A percentile compares a stretch with the other conserved stretches of the same genome.
phyloP scores from a whole-genome alignment of 139 green algal genomes.

The Haematococcus lacustris region DNA sequence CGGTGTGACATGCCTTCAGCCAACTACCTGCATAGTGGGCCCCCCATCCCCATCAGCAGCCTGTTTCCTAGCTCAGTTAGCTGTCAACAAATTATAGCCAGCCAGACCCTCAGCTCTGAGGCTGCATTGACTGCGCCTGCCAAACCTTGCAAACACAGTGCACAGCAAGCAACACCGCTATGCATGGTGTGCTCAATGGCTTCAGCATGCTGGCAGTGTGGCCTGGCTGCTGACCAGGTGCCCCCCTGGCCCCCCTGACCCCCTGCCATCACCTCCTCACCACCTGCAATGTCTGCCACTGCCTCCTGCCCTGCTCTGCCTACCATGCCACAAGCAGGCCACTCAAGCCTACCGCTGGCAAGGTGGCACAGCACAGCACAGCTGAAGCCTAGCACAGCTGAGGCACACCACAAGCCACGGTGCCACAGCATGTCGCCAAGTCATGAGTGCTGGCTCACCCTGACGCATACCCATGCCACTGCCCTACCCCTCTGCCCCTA shows the following conservation, averaged over 20 bases:
- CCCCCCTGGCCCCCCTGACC: neutral
- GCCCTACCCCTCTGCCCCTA: no score
- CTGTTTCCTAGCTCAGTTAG: no score
- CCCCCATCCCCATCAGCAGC: no score
- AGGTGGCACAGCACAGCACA: slow-evolving; percentile 86
- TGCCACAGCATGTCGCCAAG: no score
- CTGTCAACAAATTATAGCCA: no score
- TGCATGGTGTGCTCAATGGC: neutral
- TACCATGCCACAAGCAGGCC: slow-evolving; percentile 17
- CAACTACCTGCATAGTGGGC: neutral
- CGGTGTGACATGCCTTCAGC: neutral
- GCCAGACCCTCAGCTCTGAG: no score
- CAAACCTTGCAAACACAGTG: neutral
- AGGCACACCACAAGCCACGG: no score
- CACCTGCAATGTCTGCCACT: neutral
- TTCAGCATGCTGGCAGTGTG: neutral
- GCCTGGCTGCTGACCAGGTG: neutral
- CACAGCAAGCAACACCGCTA: neutral
- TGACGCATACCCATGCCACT: no score
- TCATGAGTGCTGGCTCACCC: no score
- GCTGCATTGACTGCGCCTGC: neutral
- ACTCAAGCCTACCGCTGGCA: slow-evolving; percentile 68
- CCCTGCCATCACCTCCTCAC: no score
- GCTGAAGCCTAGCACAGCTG: no score
- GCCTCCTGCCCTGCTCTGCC: neutral